These are phyloP conservation scores for Protea cynaroides DNA, from an alignment of 164 flowering plant genomes.

Conservation along the genomic window DNA sequence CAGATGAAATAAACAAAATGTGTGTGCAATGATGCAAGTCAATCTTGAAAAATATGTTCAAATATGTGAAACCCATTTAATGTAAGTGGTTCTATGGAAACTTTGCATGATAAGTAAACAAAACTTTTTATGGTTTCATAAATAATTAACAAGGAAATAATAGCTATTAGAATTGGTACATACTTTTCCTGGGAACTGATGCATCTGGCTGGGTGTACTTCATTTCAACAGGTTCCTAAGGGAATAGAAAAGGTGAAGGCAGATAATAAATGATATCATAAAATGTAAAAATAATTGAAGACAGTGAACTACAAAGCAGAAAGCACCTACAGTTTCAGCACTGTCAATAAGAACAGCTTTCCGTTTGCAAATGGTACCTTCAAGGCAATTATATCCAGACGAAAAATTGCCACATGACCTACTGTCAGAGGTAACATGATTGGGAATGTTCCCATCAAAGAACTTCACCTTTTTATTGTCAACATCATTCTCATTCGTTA, in stretches of 20 bases:
- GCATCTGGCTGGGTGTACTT: constrained; percentile 20
- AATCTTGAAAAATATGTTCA: no score
- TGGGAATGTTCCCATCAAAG: constrained; percentile 9
- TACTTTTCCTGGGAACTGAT: constrained; percentile 26
- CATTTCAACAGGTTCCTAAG: constrained; percentile 31
- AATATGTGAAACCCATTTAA: no score
- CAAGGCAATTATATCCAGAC: constrained; percentile 5
- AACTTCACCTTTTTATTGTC: constrained; percentile 21
- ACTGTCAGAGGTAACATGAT: constrained; percentile 11
- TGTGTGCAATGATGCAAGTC: no score
- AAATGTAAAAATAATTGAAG: not conserved
- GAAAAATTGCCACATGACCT: constrained; percentile 6
- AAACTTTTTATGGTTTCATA: no score
- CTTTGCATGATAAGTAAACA: no score
- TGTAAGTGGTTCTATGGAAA: no score
- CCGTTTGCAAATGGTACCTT: constrained; percentile 32
- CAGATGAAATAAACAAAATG: no score
- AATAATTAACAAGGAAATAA: not conserved
- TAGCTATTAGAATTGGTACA: constrained; percentile 5
- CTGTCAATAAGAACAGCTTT: constrained; percentile 21
- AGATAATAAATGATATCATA: not conserved
- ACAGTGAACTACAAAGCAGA: constrained; percentile 4
- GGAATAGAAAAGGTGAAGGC: constrained; percentile 2
- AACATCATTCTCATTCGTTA: constrained; percentile 18
- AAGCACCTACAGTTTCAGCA: constrained; percentile 25